Conservation (phyloP, 768 basidiomycete genomes). For the Termitomyces eurrhizus region DNA sequence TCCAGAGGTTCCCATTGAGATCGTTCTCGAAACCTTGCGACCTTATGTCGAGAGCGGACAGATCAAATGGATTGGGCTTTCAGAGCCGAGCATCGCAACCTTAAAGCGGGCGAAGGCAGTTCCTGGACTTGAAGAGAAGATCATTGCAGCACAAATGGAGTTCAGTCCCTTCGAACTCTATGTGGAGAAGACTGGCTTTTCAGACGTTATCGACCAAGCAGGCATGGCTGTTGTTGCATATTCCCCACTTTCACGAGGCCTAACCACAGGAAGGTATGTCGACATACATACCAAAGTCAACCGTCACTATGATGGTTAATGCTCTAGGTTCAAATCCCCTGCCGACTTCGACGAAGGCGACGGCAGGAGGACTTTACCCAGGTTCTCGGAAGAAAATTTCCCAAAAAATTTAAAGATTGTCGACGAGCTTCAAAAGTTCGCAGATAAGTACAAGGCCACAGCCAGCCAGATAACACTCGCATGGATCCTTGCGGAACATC, state of each 20-base stretch:
- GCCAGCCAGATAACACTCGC: slow-evolving; percentile 42
- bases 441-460: slow-evolving; percentile 31
- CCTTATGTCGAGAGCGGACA: slow-evolving; percentile 13
- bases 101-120: slow-evolving; percentile 46
- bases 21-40: slow-evolving; percentile 15
- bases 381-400: slow-evolving; percentile 39
- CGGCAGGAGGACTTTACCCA: slow-evolving; percentile 30
- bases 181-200: slow-evolving; percentile 38
- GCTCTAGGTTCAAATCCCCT: slow-evolving; percentile 25
- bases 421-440: slow-evolving; percentile 30
- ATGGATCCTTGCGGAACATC: slow-evolving; percentile 36
- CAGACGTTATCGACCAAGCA: slow-evolving; percentile 37
- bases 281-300: background rate
- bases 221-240: slow-evolving; percentile 45
- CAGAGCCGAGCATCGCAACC: slow-evolving; percentile 39
- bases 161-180: slow-evolving; percentile 41
- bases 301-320: background rate
- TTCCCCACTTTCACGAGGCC: slow-evolving; percentile 45
- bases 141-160: slow-evolving; percentile 39
- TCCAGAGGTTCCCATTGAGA: slow-evolving; percentile 43
- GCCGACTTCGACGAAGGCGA: slow-evolving; percentile 39
- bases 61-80: slow-evolving; percentile 48
- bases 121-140: slow-evolving; percentile 31
- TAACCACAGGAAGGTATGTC: slow-evolving; percentile 43
- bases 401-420: slow-evolving; percentile 37